Evolutionary conservation across 441 rosid species (phyloP).

Genomic region (Syzygium malaccense): DNA sequence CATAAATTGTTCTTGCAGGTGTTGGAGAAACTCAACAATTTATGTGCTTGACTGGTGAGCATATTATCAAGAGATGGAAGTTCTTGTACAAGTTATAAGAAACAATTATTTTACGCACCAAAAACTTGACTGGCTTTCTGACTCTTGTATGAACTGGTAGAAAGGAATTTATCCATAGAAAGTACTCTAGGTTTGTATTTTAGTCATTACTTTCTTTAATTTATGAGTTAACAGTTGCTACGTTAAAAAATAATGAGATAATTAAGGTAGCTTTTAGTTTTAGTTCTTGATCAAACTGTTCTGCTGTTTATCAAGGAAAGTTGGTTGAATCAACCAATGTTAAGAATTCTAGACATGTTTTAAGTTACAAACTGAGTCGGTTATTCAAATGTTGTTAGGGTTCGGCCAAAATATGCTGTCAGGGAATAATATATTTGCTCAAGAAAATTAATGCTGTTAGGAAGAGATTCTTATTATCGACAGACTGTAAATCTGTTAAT

Average conservation of each 20-base stretch:
- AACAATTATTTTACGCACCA: neutral
- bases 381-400: neutral
- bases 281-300: neutral
- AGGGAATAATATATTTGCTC: neutral
- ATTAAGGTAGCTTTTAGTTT: neutral
- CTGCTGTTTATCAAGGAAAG: neutral
- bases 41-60: neutral
- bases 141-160: neutral
- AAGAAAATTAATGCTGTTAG: neutral
- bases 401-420: neutral
- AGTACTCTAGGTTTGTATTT: neutral
- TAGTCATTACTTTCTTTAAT: neutral
- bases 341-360: neutral
- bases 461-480: neutral
- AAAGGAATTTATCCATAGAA: neutral
- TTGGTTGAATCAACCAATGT: neutral
- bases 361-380: neutral
- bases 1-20: neutral
- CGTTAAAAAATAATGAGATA: neutral
- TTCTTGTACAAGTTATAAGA: neutral
- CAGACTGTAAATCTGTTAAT: neutral
- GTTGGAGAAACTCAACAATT: neutral
- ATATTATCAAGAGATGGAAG: neutral
- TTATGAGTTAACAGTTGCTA: neutral
- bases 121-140: neutral